Percentiles rank a stretch among this genome's conserved stretches.
phyloP scores from a whole-genome alignment of 352 stramenopile genomes.

The Pythium brachiatum region DNA sequence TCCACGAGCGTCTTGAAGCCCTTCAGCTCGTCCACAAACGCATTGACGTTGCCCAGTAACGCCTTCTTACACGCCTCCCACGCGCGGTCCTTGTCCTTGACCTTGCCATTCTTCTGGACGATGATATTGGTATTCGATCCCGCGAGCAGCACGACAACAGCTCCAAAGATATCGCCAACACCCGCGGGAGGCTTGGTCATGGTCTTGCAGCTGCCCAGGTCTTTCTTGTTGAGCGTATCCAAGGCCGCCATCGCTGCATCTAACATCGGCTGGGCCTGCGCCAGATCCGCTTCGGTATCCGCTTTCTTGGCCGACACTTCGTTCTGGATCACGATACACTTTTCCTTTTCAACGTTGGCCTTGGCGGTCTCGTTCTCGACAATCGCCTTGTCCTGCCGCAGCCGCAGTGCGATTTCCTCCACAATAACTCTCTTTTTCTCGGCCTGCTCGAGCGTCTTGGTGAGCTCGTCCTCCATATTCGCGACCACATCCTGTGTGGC shows the following conservation, averaged over 20 bases:
- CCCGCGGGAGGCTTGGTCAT: conserved; percentile 89
- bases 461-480: conserved; percentile 91
- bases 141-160: conserved; percentile 74
- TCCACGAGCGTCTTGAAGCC: conserved; percentile 70
- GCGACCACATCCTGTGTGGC: conserved; percentile 87
- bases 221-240: conserved; percentile 89
- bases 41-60: conserved; percentile 90
- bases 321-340: conserved; percentile 90
- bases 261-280: conserved; percentile 75
- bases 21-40: conserved; percentile 92
- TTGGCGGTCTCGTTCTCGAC: conserved; percentile 92
- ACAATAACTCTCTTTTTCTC: conserved; percentile 92
- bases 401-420: conserved; percentile 90
- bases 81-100: conserved; percentile 91
- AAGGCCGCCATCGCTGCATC: conserved; percentile 87
- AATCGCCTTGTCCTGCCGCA: conserved; percentile 90
- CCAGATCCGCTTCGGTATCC: conserved; percentile 73
- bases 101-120: conserved; percentile 92
- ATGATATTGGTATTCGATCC: conserved; percentile 67
- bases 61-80: conserved; percentile 94
- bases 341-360: conserved; percentile 88
- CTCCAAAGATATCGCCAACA: conserved; percentile 85
- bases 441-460: conserved; percentile 87
- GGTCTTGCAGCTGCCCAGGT: conserved; percentile 90
- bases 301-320: conserved; percentile 90